phyloP scores from a whole-genome alignment of 768 basidiomycete species.

The Tylopilus cervinicoccineus region DNA sequence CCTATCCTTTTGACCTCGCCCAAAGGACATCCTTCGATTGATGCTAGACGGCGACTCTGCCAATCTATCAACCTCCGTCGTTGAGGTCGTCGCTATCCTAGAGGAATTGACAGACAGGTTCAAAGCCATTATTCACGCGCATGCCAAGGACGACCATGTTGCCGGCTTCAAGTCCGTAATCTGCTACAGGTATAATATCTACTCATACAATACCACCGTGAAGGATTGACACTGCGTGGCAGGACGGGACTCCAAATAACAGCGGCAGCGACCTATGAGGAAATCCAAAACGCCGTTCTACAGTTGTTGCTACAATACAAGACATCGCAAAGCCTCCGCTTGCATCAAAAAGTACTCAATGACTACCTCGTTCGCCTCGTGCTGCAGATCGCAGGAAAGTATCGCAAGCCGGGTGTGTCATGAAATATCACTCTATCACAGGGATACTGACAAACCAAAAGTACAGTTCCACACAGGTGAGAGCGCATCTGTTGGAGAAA shows the following conservation, averaged over 20 bases:
- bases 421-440: not conserved
- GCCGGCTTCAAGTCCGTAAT: conserved; percentile 73
- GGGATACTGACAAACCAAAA: conserved; percentile 23
- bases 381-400: conserved; percentile 48
- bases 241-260: conserved; percentile 64
- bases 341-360: conserved; percentile 61
- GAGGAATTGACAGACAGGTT: conserved; percentile 35
- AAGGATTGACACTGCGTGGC: not conserved
- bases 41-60: conserved; percentile 15
- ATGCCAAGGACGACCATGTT: conserved; percentile 45
- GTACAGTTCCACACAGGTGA: conserved; percentile 78
- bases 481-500: not conserved
- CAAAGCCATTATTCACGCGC: conserved; percentile 30
- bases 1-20: conserved; percentile 1
- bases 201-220: too few species aligned
- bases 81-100: conserved; percentile 8
- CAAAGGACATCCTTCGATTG: conserved; percentile 17
- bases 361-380: conserved; percentile 59
- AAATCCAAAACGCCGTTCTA: conserved; percentile 29
- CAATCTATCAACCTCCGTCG: conserved; percentile 14
- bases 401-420: conserved; percentile 55
- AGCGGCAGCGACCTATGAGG: conserved; percentile 23
- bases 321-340: conserved; percentile 40
- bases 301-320: conserved; percentile 34
- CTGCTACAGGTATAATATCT: conserved; percentile 49